Percentiles rank a stretch among this genome's conserved stretches.
These are phyloP conservation scores for Monosporozyma unispora DNA, from an alignment of 805 yeast species.

Conservation along the genomic window DNA sequence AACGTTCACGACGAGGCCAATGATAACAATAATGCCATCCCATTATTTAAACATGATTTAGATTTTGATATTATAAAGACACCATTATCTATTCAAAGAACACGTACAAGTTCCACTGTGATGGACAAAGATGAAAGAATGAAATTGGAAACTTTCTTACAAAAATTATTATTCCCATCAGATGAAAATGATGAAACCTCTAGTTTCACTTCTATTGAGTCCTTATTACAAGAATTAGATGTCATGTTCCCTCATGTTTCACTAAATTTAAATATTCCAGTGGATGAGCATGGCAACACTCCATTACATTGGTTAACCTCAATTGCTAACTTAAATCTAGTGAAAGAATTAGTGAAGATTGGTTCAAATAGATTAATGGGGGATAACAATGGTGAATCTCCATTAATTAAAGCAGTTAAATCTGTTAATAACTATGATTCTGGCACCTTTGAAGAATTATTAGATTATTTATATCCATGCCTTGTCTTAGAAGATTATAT, in stretches of 20 bases:
- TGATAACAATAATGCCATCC: conserved; percentile 6
- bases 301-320: conserved; percentile 96
- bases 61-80: conserved; percentile 4
- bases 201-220: conserved; percentile 7
- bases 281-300: conserved; percentile 89
- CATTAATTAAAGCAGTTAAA: conserved; percentile 67
- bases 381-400: conserved; percentile 80
- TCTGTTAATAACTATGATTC: conserved; percentile 72
- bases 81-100: conserved; percentile 7
- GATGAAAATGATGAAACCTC: conserved; percentile 9
- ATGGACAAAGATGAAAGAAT: conserved; percentile 17
- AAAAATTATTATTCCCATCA: conserved; percentile 22
- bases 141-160: conserved; percentile 26
- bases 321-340: conserved; percentile 66
- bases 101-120: not conserved
- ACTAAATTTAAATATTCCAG: conserved; percentile 67
- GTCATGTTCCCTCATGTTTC: conserved; percentile 16
- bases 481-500: conserved; percentile 55
- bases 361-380: conserved; percentile 60
- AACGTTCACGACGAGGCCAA: too few species aligned
- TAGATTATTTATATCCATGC: conserved; percentile 70
- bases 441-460: conserved; percentile 59
- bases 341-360: conserved; percentile 53
- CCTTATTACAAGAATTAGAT: conserved; percentile 20
- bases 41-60: conserved; percentile 14